phyloP scores from a whole-genome alignment of 2,329 filamentous ascomycete genomes.

The Dothidotthia symphoricarpi region DNA sequence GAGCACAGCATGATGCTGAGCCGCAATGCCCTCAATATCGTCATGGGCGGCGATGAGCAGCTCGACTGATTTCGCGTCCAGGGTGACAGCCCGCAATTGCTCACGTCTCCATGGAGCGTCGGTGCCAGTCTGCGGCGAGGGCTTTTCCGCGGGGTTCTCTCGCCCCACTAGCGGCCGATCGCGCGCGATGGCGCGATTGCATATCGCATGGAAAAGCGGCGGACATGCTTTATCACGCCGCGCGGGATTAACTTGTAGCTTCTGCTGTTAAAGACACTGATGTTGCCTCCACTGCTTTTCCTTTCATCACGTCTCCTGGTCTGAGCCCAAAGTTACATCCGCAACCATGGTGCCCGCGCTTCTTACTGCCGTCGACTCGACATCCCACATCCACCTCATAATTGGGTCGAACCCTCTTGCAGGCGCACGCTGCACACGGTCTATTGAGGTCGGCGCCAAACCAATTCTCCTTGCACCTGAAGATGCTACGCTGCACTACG shows the following conservation, averaged over 20 bases:
- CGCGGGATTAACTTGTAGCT: conserved; percentile 7
- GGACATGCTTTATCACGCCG: conserved; percentile 14
- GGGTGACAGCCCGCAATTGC: neutral
- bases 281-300: neutral
- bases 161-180: conserved; percentile 22
- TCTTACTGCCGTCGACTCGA: conserved; percentile 70
- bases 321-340: neutral
- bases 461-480: conserved; percentile 76
- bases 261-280: conserved; percentile 8
- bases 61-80: conserved; percentile 13
- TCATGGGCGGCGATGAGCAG: conserved; percentile 66
- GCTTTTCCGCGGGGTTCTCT: conserved; percentile 22
- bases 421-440: conserved; percentile 76
- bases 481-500: conserved; percentile 59
- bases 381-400: conserved; percentile 74
- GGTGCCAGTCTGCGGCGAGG: conserved; percentile 1
- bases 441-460: conserved; percentile 75
- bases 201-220: conserved; percentile 30
- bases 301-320: neutral
- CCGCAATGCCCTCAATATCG: conserved; percentile 68
- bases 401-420: conserved; percentile 84
- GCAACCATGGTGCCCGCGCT: conserved; percentile 54
- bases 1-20: conserved; percentile 70
- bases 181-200: conserved; percentile 15
- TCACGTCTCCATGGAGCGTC: conserved; percentile 1